Conservation (phyloP, 306 rosid species). For the Mucuna pruriens region DNA sequence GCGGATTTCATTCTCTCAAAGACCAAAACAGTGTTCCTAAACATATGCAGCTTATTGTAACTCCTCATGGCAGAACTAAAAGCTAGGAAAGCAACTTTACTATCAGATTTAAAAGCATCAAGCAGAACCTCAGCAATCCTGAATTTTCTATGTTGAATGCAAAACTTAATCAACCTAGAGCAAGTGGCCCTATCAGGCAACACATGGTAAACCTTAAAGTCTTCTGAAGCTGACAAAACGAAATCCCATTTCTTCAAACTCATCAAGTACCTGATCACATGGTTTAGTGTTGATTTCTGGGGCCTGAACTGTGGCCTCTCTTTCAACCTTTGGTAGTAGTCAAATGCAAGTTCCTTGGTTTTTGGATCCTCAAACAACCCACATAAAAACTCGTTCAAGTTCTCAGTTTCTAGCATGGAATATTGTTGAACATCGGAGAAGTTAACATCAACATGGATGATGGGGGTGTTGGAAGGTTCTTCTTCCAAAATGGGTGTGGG, state of each 20-base stretch:
- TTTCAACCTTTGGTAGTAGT: slow-evolving; percentile 61
- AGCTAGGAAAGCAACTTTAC: slow-evolving; percentile 48
- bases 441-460: slow-evolving; percentile 40
- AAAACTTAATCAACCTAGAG: slow-evolving; percentile 56
- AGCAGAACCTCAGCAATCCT: slow-evolving; percentile 54
- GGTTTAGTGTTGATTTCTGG: slow-evolving; percentile 50
- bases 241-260: slow-evolving; percentile 59
- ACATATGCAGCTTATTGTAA: slow-evolving; percentile 80
- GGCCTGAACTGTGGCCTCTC: slow-evolving; percentile 63
- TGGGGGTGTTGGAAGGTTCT: slow-evolving; percentile 42
- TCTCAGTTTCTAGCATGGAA: slow-evolving; percentile 41
- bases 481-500: slow-evolving; percentile 62
- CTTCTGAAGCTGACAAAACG: slow-evolving; percentile 51
- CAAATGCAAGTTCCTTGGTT: slow-evolving; percentile 52
- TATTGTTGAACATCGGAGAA: slow-evolving; percentile 18
- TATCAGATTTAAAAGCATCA: slow-evolving; percentile 39
- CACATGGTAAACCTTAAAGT: slow-evolving; percentile 55
- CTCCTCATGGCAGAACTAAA: slow-evolving; percentile 62
- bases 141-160: slow-evolving; percentile 66
- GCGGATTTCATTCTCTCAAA: slow-evolving; percentile 48
- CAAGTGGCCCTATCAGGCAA: slow-evolving; percentile 64
- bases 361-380: slow-evolving; percentile 54
- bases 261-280: slow-evolving; percentile 65
- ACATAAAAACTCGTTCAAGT: slow-evolving; percentile 55
- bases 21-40: slow-evolving; percentile 52